Evolutionary conservation across 352 stramenopile species (phyloP).

Genomic region (Phytophthora europaea): DNA sequence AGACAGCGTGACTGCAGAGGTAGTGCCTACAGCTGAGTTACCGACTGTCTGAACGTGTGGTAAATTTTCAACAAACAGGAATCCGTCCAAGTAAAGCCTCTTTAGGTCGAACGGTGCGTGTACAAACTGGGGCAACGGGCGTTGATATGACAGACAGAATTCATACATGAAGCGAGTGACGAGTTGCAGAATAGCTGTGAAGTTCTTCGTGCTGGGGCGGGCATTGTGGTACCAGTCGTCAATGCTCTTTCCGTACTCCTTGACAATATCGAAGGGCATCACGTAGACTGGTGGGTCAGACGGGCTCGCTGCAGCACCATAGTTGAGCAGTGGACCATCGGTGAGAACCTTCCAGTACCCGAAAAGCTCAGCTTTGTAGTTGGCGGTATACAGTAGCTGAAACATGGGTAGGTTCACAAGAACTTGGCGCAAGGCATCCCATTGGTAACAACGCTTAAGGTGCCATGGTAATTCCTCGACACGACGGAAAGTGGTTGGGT

Average conservation of each 20-base stretch:
- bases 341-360: constrained; percentile 92
- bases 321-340: constrained; percentile 74
- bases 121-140: constrained; percentile 77
- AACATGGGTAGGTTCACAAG: constrained; percentile 94
- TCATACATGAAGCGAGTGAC: constrained; percentile 93
- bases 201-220: constrained; percentile 77
- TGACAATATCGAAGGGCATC: constrained; percentile 93
- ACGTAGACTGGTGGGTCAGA: constrained; percentile 58
- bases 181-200: constrained; percentile 82
- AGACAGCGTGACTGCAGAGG: constrained; percentile 22
- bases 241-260: constrained; percentile 91
- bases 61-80: constrained; percentile 76
- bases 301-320: constrained; percentile 39
- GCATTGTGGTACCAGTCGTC: constrained; percentile 88
- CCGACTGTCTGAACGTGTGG: constrained; percentile 48
- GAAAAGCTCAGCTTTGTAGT: constrained; percentile 93
- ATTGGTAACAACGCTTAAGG: constrained; percentile 91
- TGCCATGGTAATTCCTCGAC: constrained; percentile 95
- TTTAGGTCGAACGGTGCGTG: constrained; percentile 82
- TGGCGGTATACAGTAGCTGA: constrained; percentile 91
- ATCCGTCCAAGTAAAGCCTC: constrained; percentile 74
- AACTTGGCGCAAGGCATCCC: constrained; percentile 86
- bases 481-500: constrained; percentile 82
- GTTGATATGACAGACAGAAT: constrained; percentile 85
- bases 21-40: constrained; percentile 15